Base-by-base conservation (phyloP, 257 asterid genomes). In the Nicotiana tomentosiformis region DNA sequence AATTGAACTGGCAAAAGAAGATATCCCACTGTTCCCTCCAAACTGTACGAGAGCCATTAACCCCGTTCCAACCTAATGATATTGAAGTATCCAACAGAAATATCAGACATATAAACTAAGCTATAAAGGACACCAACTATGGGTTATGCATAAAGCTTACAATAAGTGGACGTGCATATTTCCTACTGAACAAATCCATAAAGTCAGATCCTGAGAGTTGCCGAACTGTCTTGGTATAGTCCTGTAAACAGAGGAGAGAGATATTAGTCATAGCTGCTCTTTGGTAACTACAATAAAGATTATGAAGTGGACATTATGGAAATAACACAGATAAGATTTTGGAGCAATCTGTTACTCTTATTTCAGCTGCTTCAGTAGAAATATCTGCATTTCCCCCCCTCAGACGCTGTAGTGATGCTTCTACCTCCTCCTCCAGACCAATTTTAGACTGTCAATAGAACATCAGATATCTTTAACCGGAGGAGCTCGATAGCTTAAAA, bases 351-450 rank as follows among this genome's bases (percentile, higher is more conserved):
- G 60, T 65, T 77, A 85, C 90, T 49, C 64, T 78, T 56, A 88
- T 88, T 51, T 78, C 87, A 64, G 86, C 87, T 15, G 86, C 87
- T 88, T 88, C 90, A 39, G 84, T 46, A 64, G 87, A 78, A 11
- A 88, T 74, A 82, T 88, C 90, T 5, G 78, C 51, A 17, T 74
- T 43, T 23, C 53, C 82, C 16, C 88, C 90, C 83, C 90, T 82
- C 78, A 88, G 82, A 39, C 62, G 80, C 61, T 46, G 7, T 66
- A 88, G 81, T 81, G 87, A 66, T 64, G 70, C 70, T 78, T 83
- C 90, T 65, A 86, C 81, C 26, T 57, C 83, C 72, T 81, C 58
- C 57, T 66, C 83, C 32, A 51, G 32, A 58, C 90, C 88, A 32
- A 76, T 70, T 66, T 81, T 88, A 49, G 90, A 86, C 89, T 85